These are phyloP conservation scores for Suillus weaverae DNA, from an alignment of 768 basidiomycete species.

Conservation along the genomic window DNA sequence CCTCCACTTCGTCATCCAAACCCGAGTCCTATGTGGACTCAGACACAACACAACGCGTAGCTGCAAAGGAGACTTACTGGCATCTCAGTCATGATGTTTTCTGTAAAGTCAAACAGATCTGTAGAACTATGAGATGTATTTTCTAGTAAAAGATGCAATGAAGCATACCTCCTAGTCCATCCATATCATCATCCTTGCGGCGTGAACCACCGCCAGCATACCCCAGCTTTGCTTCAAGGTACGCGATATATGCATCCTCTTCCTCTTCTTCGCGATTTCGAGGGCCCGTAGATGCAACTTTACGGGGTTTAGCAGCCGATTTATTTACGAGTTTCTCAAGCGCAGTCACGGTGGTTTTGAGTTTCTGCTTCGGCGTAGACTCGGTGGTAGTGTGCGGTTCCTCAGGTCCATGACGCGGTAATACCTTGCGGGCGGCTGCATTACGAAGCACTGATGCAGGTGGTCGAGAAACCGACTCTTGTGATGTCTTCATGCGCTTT, in stretches of 20 bases:
- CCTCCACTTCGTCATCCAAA: not conserved
- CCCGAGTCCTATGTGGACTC: not conserved
- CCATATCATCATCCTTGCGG: conserved; percentile 54
- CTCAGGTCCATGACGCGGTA: not conserved
- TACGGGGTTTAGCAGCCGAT: conserved; percentile 11
- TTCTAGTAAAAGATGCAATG: not conserved
- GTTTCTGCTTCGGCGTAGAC: conserved; percentile 11
- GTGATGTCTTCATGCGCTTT: conserved; percentile 45
- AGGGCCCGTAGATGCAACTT: conserved; percentile 13
- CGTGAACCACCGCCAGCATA: conserved; percentile 44
- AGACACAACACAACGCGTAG: not conserved
- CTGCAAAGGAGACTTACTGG: not conserved
- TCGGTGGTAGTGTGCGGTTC: not conserved
- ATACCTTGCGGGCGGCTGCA: not conserved
- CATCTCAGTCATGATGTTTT: conserved; percentile 15
- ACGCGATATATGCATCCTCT: conserved; percentile 85
- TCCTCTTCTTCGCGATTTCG: conserved; percentile 50
- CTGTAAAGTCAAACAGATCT: conserved; percentile 59
- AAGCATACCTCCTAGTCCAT: conserved; percentile 80
- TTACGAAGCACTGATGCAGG: too few species aligned
- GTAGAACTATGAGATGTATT: conserved; percentile 2
- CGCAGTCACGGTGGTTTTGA: conserved; percentile 28
- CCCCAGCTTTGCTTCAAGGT: conserved; percentile 78
- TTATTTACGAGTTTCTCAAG: conserved; percentile 35
- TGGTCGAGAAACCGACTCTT: not conserved